Conservation (phyloP, 768 basidiomycete species). For the Mycena floridula region DNA sequence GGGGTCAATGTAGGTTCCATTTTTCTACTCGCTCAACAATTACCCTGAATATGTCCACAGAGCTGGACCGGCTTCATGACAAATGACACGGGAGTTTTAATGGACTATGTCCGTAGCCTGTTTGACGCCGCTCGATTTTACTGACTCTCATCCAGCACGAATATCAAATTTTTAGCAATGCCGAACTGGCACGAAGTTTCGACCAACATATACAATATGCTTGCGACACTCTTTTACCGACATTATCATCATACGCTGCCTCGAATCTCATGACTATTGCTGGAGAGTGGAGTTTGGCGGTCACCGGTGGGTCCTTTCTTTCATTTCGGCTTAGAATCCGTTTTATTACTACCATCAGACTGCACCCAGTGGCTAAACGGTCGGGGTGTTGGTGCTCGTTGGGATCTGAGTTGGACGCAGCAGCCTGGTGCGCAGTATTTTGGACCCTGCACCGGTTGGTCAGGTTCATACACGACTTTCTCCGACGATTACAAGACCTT, state of each 20-base stretch:
- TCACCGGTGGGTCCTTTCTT: too few species aligned
- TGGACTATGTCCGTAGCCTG: constrained; percentile 51
- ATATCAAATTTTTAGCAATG: constrained; percentile 67
- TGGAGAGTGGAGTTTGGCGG: constrained; percentile 76
- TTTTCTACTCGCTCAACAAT: constrained; percentile 1
- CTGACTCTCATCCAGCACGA: constrained; percentile 40
- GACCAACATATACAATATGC: constrained; percentile 58
- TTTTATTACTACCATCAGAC: too few species aligned
- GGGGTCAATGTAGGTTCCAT: constrained; percentile 40
- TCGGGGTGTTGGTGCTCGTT: constrained; percentile 60
- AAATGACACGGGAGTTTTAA: constrained; percentile 48
- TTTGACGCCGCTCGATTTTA: constrained; percentile 1
- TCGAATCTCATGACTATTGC: constrained; percentile 67
- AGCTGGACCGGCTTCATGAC: constrained; percentile 58
- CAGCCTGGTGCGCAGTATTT: constrained; percentile 37
- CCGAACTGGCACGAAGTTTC: constrained; percentile 45
- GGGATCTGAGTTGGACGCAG: constrained; percentile 50
- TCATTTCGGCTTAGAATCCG: too few species aligned
- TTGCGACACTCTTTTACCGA: constrained; percentile 44
- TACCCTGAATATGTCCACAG: constrained; percentile 20
- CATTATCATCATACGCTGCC: constrained; percentile 38
- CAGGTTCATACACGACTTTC: constrained; percentile 54
- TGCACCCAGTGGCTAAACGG: constrained; percentile 81
- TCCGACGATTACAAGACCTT: constrained; percentile 57
- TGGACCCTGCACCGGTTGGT: constrained; percentile 58